These are phyloP conservation scores for Sugiyamaella paludigena DNA, from an alignment of 1,139 yeast species.

Conservation along the genomic window DNA sequence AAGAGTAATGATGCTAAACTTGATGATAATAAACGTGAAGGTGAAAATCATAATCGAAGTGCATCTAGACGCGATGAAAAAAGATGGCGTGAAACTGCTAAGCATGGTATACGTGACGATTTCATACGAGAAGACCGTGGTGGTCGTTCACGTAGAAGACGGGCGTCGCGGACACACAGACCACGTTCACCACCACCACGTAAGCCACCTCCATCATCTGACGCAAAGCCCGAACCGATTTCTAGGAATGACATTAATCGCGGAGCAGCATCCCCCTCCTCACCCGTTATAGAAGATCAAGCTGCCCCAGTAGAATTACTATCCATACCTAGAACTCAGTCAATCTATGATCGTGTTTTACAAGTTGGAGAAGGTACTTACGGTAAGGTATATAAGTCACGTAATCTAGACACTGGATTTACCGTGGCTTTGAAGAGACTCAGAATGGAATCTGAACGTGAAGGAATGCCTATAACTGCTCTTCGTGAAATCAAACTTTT, in stretches of 20 bases:
- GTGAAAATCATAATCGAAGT: too few species aligned
- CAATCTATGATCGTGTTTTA: slow-evolving; percentile 43
- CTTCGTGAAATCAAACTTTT: slow-evolving; percentile 84
- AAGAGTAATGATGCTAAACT: too few species aligned
- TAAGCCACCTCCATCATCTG: too few species aligned
- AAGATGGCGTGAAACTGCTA: too few species aligned
- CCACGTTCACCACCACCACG: too few species aligned
- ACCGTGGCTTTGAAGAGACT: slow-evolving; percentile 81
- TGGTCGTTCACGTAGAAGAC: too few species aligned
- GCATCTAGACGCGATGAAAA: too few species aligned
- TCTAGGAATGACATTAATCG: background rate
- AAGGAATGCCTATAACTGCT: slow-evolving; percentile 96
- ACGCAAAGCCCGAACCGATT: too few species aligned
- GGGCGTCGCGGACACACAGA: too few species aligned
- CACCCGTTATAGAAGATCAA: background rate
- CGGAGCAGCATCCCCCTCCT: background rate
- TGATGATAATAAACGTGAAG: too few species aligned
- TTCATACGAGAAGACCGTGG: too few species aligned
- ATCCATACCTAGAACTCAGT: slow-evolving; percentile 19
- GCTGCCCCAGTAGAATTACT: background rate
- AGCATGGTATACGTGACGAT: too few species aligned
- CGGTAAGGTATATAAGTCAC: slow-evolving; percentile 77
- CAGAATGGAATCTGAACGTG: slow-evolving; percentile 81
- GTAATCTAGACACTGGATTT: slow-evolving; percentile 62
- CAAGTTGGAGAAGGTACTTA: slow-evolving; percentile 86